A percentile compares a stretch with the other conserved stretches of the same genome.
Conservation (phyloP, 164 flowering plant species). For the Magnolia changhungtana region DNA sequence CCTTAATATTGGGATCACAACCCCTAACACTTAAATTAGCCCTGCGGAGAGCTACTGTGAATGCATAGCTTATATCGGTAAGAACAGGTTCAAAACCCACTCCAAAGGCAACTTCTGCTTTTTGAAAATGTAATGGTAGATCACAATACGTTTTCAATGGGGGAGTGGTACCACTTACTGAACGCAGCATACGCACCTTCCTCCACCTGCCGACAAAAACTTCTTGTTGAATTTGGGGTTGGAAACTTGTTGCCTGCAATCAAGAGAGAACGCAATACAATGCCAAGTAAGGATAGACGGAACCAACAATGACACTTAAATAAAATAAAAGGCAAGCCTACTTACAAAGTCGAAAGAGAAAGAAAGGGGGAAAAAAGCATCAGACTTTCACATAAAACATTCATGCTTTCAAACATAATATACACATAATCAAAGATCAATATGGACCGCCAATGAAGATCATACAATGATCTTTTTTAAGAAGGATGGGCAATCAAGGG, state of each 20-base stretch:
- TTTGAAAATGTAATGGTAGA: conserved; percentile 76
- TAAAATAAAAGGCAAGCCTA: not conserved
- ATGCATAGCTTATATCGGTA: conserved; percentile 93
- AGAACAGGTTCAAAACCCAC: conserved; percentile 92
- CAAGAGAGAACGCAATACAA: conserved; percentile 10
- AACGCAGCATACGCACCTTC: conserved; percentile 83
- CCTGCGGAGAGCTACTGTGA: conserved; percentile 96
- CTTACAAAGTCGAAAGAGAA: no score
- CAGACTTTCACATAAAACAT: not conserved
- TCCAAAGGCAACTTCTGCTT: conserved; percentile 76
- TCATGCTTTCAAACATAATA: not conserved
- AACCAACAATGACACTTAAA: not conserved
- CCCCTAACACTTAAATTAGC: conserved; percentile 74
- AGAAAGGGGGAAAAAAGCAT: not conserved
- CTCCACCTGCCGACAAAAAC: conserved; percentile 95
- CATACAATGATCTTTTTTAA: no score
- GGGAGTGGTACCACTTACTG: conserved; percentile 96
- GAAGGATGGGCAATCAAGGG: no score
- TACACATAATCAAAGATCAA: not conserved
- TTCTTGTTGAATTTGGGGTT: conserved; percentile 86
- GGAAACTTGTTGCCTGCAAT: conserved; percentile 90
- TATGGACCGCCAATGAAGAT: no score
- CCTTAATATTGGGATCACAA: conserved; percentile 1
- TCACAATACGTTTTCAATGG: conserved; percentile 83
- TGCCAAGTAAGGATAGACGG: not conserved